These are phyloP conservation scores for Echinochloa phyllopogon DNA, from an alignment of 176 grass and related monocot genomes.

Conservation along the genomic window DNA sequence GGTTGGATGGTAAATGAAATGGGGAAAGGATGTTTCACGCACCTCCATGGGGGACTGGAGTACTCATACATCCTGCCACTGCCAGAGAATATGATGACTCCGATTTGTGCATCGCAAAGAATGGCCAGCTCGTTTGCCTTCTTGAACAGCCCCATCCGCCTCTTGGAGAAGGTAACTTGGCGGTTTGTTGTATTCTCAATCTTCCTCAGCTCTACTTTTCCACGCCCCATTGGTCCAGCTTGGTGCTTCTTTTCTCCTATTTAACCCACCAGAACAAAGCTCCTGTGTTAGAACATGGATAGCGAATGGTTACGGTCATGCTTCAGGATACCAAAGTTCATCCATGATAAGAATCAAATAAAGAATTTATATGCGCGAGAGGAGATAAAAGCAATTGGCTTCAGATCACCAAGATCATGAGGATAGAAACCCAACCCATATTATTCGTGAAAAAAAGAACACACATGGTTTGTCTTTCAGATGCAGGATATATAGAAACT, in stretches of 20 bases:
- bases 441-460: no score
- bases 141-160: constrained; percentile 75
- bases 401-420: constrained; percentile 18
- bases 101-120: constrained; percentile 79
- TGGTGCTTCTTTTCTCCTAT: constrained; percentile 25
- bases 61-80: constrained; percentile 83
- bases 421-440: no score
- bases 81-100: constrained; percentile 71
- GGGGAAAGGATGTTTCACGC: neutral
- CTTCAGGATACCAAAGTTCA: constrained; percentile 30
- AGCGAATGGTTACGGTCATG: neutral
- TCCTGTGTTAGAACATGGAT: neutral
- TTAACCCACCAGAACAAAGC: constrained; percentile 11
- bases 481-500: constrained; percentile 12
- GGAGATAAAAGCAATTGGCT: neutral
- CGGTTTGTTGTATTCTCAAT: constrained; percentile 78
- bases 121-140: constrained; percentile 79
- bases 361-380: constrained; percentile 21
- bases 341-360: constrained; percentile 12
- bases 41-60: constrained; percentile 75
- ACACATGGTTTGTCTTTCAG: neutral
- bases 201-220: constrained; percentile 84
- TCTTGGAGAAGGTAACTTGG: constrained; percentile 90
- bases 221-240: constrained; percentile 63
- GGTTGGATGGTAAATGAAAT: constrained; percentile 13